Percentiles rank a stretch among this genome's conserved stretches.
Evolutionary conservation across 2,329 filamentous ascomycete genomes (phyloP).

Genomic region (Phyllachora maydis): DNA sequence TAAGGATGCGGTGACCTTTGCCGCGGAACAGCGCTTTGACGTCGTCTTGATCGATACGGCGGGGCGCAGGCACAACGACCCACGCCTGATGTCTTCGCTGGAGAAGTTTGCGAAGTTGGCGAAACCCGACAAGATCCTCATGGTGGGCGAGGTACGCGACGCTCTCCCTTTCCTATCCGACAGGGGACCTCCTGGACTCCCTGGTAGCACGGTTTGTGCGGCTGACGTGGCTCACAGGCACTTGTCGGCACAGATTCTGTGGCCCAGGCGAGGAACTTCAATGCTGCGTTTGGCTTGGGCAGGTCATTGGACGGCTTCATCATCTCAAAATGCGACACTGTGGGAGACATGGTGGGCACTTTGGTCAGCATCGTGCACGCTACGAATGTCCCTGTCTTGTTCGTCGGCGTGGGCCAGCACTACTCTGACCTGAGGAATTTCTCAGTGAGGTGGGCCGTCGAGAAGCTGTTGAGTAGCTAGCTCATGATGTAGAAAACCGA

Average conservation of each 20-base stretch:
- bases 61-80: constrained; percentile 84
- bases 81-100: constrained; percentile 83
- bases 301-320: constrained; percentile 87
- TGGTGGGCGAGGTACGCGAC: constrained; percentile 54
- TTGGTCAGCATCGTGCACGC: constrained; percentile 95
- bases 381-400: constrained; percentile 87
- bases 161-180: background rate
- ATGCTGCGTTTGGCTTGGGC: constrained; percentile 67
- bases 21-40: constrained; percentile 56
- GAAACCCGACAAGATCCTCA: constrained; percentile 92
- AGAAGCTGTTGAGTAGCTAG: constrained; percentile 37
- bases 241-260: constrained; percentile 92
- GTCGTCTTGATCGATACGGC: constrained; percentile 96
- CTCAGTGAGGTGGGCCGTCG: constrained; percentile 49
- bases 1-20: constrained; percentile 76
- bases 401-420: constrained; percentile 57
- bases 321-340: constrained; percentile 95
- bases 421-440: constrained; percentile 49
- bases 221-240: constrained; percentile 24
- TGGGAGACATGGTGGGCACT: constrained; percentile 96
- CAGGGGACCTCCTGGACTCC: constrained; percentile 1
- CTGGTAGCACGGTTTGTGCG: background rate
- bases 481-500: no score
- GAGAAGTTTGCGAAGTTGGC: constrained; percentile 97
- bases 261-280: constrained; percentile 91